Percentiles rank a stretch among this genome's conserved stretches.
These are phyloP conservation scores for Geranium incanum DNA, from an alignment of 441 rosid genomes.

Conservation along the genomic window DNA sequence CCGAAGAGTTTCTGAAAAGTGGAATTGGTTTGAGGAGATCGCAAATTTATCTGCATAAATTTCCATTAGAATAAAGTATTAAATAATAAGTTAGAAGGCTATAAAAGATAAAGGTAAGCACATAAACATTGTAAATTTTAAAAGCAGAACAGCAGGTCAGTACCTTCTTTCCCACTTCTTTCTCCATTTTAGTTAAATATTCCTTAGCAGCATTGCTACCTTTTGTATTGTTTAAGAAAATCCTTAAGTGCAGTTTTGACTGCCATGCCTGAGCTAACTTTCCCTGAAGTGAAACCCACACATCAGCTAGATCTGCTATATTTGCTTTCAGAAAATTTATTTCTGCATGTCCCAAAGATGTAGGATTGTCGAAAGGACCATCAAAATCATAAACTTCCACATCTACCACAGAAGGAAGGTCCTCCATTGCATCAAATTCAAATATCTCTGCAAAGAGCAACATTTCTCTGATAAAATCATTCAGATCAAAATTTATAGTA, in stretches of 20 bases:
- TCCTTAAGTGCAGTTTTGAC: constrained; percentile 75
- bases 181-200: constrained; percentile 88
- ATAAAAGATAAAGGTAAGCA: background rate
- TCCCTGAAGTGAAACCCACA: constrained; percentile 82
- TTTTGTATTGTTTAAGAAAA: constrained; percentile 81
- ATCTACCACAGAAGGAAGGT: constrained; percentile 86
- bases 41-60: constrained; percentile 59
- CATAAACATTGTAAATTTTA: constrained; percentile 12
- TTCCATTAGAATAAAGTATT: constrained; percentile 12
- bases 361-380: constrained; percentile 87
- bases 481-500: constrained; percentile 1
- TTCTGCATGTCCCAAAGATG: constrained; percentile 75
- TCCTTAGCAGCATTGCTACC: constrained; percentile 77
- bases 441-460: constrained; percentile 68
- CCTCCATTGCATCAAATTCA: constrained; percentile 96
- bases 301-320: constrained; percentile 79
- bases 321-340: constrained; percentile 79
- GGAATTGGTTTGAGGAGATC: constrained; percentile 94
- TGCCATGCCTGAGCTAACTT: constrained; percentile 91
- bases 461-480: constrained; percentile 12
- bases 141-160: constrained; percentile 16
- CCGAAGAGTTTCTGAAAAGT: constrained; percentile 94
- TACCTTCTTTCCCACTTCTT: constrained; percentile 98
- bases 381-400: constrained; percentile 91
- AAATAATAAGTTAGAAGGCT: constrained; percentile 11